These are phyloP conservation scores for Peterozyma xylosa DNA, from an alignment of 805 yeast genomes.

Conservation along the genomic window DNA sequence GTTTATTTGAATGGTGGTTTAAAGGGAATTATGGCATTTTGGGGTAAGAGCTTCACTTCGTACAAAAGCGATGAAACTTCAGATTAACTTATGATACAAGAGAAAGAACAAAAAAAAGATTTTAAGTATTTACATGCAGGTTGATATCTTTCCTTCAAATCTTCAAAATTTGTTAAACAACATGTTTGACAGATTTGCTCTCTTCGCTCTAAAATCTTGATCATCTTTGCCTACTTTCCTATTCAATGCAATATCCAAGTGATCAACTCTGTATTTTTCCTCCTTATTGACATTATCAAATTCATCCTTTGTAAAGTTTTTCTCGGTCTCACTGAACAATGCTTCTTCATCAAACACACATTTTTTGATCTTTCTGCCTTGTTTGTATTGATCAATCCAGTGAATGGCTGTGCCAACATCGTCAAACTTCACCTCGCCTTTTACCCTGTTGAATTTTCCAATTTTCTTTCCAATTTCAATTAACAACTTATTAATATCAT, in stretches of 20 bases:
- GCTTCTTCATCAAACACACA: conserved; percentile 22
- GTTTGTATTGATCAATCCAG: conserved; percentile 56
- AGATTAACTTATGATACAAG: too few species aligned
- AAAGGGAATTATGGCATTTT: conserved; percentile 51
- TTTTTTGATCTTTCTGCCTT: conserved; percentile 35
- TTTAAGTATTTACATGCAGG: too few species aligned
- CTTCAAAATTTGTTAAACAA: too few species aligned
- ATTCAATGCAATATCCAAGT: conserved; percentile 1
- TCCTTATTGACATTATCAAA: conserved; percentile 5
- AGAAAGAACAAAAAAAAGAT: too few species aligned
- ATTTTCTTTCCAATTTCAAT: conserved; percentile 35
- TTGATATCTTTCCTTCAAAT: too few species aligned
- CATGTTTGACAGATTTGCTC: too few species aligned
- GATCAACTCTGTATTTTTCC: conserved; percentile 13
- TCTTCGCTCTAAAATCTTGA: too few species aligned
- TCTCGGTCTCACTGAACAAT: conserved; percentile 7
- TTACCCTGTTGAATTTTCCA: conserved; percentile 14
- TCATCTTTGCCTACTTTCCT: too few species aligned
- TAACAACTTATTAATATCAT: conserved; percentile 54
- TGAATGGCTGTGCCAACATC: conserved; percentile 55
- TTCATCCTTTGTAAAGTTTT: conserved; percentile 6
- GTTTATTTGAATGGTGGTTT: conserved; percentile 31
- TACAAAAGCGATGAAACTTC: too few species aligned
- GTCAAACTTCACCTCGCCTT: conserved; percentile 29
- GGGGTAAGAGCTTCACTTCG: conserved; percentile 40